Base-by-base conservation (phyloP, 495 filamentous ascomycete genomes). In the Cercophora newfieldiana region DNA sequence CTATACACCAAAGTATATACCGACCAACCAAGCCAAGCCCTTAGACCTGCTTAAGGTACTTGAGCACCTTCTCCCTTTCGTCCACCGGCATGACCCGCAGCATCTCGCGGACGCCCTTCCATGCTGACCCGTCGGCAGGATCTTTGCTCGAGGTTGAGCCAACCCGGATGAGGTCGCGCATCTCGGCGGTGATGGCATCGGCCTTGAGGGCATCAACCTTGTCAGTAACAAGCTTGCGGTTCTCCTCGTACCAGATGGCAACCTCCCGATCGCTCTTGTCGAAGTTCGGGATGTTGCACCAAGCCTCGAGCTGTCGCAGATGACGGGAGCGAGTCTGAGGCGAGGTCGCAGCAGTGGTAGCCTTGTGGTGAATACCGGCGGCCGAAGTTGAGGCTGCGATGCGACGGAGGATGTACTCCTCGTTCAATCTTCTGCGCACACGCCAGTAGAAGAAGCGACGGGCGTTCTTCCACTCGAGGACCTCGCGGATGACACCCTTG, bases 361-460 rank as follows among this genome's bases (percentile, higher is more conserved):
- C 73, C 74, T 74, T 63, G 70, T 55, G 61, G 66, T 74, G 37
- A 64, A 62, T 47, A 49, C 73, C 69, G 21, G 68, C 66, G 62
- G 77, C 48, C 31, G 74, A 71, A 19, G 79, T 72, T 7, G 89
- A 86, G 25, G 82, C 71, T 24, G 87, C 79, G 87, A 98, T 91
- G 77, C 91, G 89, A 80, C 92, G 94, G 77, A 98, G 84, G 74
- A 98, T 91, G 74, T 91, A 90, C 79, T 99, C 94, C 80, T 99
- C 95, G 79, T 96, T 97, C 71, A 99, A 84, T 80, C 96, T 87
- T 77, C 95, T 91, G 77, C 95, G 94, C 61, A 96, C 90, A 83
- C 95, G 94, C 95, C 95, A 99, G 89, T 97, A 99, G 88, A 99
- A 98, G 91, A 97, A 99, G 74, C 96, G 92, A 68, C 95, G 89